Evolutionary conservation across 83 land plant genomes (phyloP).

Genomic region (Diphasiastrum complanatum): DNA sequence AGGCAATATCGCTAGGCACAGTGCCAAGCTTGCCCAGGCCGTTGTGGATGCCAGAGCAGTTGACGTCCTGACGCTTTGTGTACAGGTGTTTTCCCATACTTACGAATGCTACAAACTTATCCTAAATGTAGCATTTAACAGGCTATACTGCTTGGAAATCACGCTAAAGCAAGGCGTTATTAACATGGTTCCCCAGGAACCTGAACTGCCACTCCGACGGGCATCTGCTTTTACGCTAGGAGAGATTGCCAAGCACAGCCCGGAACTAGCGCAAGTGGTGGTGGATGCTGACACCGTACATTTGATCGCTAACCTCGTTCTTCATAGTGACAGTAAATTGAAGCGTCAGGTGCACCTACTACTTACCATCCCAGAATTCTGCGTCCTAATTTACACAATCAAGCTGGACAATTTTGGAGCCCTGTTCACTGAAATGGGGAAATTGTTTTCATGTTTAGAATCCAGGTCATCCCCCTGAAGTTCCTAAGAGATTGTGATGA

Average conservation of each 20-base stretch:
- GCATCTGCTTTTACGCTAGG: slow-evolving; percentile 7
- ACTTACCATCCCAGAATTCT: too few relatives aligned
- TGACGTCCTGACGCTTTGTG: slow-evolving; percentile 8
- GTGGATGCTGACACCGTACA: slow-evolving; percentile 23
- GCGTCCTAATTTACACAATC: too few relatives aligned
- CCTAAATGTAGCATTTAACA: not conserved
- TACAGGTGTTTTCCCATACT: slow-evolving; percentile 17
- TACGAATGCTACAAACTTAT: not conserved
- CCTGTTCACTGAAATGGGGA: too few relatives aligned
- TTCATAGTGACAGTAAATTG: slow-evolving; percentile 19
- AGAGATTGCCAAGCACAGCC: slow-evolving; percentile 31
- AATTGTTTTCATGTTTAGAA: too few relatives aligned
- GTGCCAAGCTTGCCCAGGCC: slow-evolving; percentile 23
- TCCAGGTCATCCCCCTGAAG: too few relatives aligned
- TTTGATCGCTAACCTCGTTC: slow-evolving; percentile 11
- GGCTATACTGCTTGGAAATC: not conserved
- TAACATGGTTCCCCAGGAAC: slow-evolving; percentile 14
- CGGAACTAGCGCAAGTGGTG: slow-evolving; percentile 28
- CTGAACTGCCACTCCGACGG: slow-evolving; percentile 20
- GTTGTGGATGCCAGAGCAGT: slow-evolving; percentile 29
- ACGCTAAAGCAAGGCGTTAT: not conserved
- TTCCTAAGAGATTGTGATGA: too few relatives aligned
- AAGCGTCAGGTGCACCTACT: slow-evolving; percentile 31
- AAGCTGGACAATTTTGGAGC: too few relatives aligned
- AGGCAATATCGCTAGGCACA: slow-evolving; percentile 34